Percentiles rank a stretch among this genome's conserved stretches.
Evolutionary conservation across 2,329 filamentous ascomycete species (phyloP).

Genomic region (Xylariomycetidae sp.): DNA sequence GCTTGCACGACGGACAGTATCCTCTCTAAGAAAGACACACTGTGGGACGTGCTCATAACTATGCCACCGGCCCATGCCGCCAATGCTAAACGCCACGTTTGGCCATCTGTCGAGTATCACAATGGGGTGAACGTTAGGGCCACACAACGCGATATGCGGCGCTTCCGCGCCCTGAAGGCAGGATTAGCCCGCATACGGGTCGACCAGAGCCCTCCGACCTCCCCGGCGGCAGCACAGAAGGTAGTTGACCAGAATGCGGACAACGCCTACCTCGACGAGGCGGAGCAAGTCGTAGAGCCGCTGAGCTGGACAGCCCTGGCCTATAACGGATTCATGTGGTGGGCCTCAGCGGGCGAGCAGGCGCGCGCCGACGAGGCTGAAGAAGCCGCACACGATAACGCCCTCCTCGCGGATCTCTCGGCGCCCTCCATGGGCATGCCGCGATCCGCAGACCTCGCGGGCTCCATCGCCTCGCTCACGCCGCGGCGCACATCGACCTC

Average conservation of each 20-base stretch:
- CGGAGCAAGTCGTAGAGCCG: constrained; percentile 52
- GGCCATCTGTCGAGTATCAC: constrained; percentile 70
- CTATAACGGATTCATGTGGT: constrained; percentile 84
- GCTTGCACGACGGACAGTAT: constrained; percentile 96
- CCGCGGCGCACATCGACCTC: constrained; percentile 25
- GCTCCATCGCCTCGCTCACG: constrained; percentile 42
- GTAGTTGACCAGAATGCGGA: constrained; percentile 9
- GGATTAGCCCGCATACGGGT: constrained; percentile 50
- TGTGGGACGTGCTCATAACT: constrained; percentile 88
- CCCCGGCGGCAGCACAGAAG: constrained; percentile 17
- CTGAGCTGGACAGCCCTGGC: constrained; percentile 68
- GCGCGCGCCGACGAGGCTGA: constrained; percentile 56
- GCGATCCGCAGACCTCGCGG: constrained; percentile 29
- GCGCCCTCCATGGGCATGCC: constrained; percentile 28
- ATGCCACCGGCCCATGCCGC: constrained; percentile 62
- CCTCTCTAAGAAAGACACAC: constrained; percentile 74
- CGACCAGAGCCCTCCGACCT: constrained; percentile 10
- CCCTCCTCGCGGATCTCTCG: constrained; percentile 50
- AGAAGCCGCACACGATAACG: constrained; percentile 49
- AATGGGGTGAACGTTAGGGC: constrained; percentile 68
- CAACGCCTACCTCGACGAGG: constrained; percentile 17
- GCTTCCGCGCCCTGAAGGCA: constrained; percentile 65
- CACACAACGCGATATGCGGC: constrained; percentile 82
- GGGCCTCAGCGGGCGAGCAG: constrained; percentile 78
- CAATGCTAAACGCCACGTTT: constrained; percentile 56